Evolutionary conservation across 2,329 filamentous ascomycete genomes (phyloP).

Genomic region (Calonectria pseudoreteaudii): DNA sequence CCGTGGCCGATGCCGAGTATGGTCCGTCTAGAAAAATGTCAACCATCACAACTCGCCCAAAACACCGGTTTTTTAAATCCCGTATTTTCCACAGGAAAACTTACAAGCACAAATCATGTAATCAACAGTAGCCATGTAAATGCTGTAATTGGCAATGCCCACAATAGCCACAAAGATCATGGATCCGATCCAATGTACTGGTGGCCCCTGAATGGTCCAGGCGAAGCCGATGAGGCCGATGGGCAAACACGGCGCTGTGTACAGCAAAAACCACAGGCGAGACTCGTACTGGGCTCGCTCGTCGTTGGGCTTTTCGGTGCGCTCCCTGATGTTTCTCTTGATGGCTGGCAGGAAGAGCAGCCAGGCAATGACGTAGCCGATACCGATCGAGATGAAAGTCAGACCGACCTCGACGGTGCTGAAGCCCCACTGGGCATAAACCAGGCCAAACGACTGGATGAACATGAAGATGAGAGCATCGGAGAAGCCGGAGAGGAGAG

Average conservation of each 20-base stretch:
- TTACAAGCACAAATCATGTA: constrained; percentile 63
- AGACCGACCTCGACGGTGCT: constrained; percentile 66
- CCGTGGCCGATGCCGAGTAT: constrained; percentile 80
- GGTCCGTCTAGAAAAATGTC: constrained; percentile 57
- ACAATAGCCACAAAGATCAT: constrained; percentile 74
- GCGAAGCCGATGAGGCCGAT: constrained; percentile 79
- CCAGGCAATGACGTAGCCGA: constrained; percentile 75
- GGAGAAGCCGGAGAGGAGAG: constrained; percentile 77
- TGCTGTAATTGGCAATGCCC: constrained; percentile 79
- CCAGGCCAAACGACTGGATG: constrained; percentile 76
- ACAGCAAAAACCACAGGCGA: constrained; percentile 74
- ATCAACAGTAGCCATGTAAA: constrained; percentile 82
- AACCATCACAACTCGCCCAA: background rate
- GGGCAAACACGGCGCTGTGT: constrained; percentile 68
- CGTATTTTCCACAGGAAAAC: background rate
- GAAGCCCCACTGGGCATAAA: constrained; percentile 77
- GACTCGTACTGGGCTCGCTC: constrained; percentile 77
- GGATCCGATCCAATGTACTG: constrained; percentile 75
- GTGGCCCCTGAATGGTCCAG: constrained; percentile 73
- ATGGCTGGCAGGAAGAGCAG: constrained; percentile 69
- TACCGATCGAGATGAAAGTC: constrained; percentile 73
- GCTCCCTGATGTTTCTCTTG: constrained; percentile 63
- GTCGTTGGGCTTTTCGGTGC: constrained; percentile 61
- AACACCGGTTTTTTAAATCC: accelerated
- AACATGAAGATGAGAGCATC: constrained; percentile 85